These are phyloP conservation scores for Krasilnikovozyma curviuscula DNA, from an alignment of 768 basidiomycete species.

Conservation along the genomic window DNA sequence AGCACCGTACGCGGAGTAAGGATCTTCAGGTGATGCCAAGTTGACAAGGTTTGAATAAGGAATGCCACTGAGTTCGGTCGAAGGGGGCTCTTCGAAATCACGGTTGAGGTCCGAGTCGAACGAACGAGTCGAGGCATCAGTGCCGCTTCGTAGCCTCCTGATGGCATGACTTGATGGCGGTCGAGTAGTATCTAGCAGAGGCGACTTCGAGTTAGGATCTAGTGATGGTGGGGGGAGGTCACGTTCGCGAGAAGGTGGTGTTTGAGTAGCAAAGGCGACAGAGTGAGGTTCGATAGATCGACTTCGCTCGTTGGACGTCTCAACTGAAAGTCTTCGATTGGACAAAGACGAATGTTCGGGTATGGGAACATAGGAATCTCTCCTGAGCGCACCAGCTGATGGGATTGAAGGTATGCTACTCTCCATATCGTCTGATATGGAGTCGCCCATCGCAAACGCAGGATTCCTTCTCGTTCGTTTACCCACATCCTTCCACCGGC, in stretches of 20 bases:
- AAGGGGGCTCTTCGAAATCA: neutral
- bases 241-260: too few relatives aligned
- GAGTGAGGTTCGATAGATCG: slow-evolving; percentile 15
- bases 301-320: slow-evolving; percentile 11
- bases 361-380: neutral
- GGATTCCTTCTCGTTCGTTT: slow-evolving; percentile 15
- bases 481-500: slow-evolving; percentile 51
- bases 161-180: neutral
- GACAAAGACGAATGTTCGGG: neutral
- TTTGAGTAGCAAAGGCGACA: slow-evolving; percentile 20
- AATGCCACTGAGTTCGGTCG: slow-evolving; percentile 30
- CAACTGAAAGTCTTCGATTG: slow-evolving; percentile 13
- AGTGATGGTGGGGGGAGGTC: neutral
- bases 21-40: slow-evolving; percentile 46
- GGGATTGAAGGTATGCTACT: too few relatives aligned
- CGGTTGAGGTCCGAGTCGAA: slow-evolving; percentile 10
- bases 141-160: slow-evolving; percentile 3
- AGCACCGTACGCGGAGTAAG: slow-evolving; percentile 20
- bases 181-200: neutral
- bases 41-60: slow-evolving; percentile 52
- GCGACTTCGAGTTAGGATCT: neutral
- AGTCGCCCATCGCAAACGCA: neutral
- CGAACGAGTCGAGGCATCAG: slow-evolving; percentile 17
- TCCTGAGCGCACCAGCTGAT: neutral
- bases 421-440: too few relatives aligned